Base-by-base conservation (phyloP, 2,329 filamentous ascomycete species). In the Penicillium concentricum region DNA sequence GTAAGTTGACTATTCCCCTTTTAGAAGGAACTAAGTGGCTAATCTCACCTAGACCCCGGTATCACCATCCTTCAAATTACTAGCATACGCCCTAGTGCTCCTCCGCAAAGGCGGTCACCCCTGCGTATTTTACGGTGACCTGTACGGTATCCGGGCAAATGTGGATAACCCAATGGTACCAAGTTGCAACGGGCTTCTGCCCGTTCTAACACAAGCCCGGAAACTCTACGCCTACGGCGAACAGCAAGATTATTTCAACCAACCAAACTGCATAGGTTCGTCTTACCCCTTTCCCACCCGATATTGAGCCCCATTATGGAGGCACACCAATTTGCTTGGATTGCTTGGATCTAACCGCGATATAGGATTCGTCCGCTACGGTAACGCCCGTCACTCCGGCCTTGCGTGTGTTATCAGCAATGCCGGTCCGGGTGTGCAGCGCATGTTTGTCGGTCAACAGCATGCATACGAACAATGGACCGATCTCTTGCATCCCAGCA, bases 1-100 rank as follows among this genome's bases (percentile, higher is more conserved):
- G 79, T 78, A 65, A 63, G 66, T 44, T 13, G 15, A 26, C 37
- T 15, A 41, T 16, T 24, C 12, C 13, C 24, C 15, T 20, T 12
- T 22, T 3, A 20, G 16, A 16, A 32, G 10, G 8, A 28, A 18
- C 12, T 3, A n/a, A 50, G 26, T 26, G 3, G 22, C 51, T 41
- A 22, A 38, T 46, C 35, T 45, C 5, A 5, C 52, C 5, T 50
- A 83, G 63, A 83, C 85, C 0, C 82, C 82, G 1, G 83, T 91
- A 39, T 81, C 84, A 54, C 78, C 80, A 26, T 87, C 83, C 74
- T 89, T 91, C 77, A 90, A 90, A 71, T 82, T 87, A 0, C 78
- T 91, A 16, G 89, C 87, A 13, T 90, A 91, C 70, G 77, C 87
- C 0, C 79, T 91, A 43, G 90, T 91, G 54, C 81, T 92, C 1